phyloP scores from a whole-genome alignment of 2,329 filamentous ascomycete species.

The Rutstroemia sp. region DNA sequence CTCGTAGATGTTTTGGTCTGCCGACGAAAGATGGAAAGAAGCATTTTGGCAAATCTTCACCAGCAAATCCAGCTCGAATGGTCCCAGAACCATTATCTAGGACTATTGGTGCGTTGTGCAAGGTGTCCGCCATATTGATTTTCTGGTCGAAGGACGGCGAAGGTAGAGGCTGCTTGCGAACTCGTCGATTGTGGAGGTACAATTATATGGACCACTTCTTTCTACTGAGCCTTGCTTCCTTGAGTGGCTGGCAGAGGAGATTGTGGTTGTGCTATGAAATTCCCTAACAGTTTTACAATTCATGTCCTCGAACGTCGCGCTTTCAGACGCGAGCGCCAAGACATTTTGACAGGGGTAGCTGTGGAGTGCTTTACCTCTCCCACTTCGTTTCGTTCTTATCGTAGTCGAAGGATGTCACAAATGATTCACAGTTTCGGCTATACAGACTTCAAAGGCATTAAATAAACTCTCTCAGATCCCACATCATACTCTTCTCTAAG shows the following conservation, averaged over 20 bases:
- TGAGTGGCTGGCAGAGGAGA: neutral
- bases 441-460: too few relatives aligned
- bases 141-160: neutral
- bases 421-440: too few relatives aligned
- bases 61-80: constrained; percentile 93
- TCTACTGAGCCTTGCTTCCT: neutral
- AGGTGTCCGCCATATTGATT: constrained; percentile 51
- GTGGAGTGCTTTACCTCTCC: neutral
- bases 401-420: too few relatives aligned
- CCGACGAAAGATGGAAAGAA: constrained; percentile 97
- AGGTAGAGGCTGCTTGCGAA: neutral
- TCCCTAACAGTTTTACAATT: neutral
- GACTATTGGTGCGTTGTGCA: constrained; percentile 97
- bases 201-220: neutral
- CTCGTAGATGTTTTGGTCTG: constrained; percentile 87
- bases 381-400: neutral
- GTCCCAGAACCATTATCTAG: constrained; percentile 98
- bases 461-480: too few relatives aligned
- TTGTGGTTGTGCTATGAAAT: constrained; percentile 3
- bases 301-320: neutral
- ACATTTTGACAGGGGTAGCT: constrained; percentile 7
- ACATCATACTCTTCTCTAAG: too few relatives aligned
- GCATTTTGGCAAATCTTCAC: constrained; percentile 91
- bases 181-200: neutral
- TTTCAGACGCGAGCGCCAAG: constrained; percentile 9